Evolutionary conservation across 768 basidiomycete species (phyloP).

Genomic region (Mycena leptocephala): DNA sequence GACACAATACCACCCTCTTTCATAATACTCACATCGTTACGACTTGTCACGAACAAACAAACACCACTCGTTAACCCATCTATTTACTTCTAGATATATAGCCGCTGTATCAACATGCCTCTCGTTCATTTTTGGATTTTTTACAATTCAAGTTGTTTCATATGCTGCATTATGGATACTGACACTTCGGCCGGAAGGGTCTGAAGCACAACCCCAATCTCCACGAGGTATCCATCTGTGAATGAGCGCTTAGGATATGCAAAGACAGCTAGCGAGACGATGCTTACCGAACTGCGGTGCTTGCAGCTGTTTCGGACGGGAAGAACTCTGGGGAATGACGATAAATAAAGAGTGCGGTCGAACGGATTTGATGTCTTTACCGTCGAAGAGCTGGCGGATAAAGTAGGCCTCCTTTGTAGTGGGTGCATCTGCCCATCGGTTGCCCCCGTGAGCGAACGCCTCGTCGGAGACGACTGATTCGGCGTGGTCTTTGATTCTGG

Average conservation of each 20-base stretch:
- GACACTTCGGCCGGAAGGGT: constrained; percentile 96
- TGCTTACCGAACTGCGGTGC: constrained; percentile 90
- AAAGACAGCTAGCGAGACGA: constrained; percentile 17
- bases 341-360: constrained; percentile 12
- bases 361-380: constrained; percentile 52
- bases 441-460: constrained; percentile 76
- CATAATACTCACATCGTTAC: constrained; percentile 31
- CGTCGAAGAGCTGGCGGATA: constrained; percentile 93
- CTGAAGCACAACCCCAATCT: constrained; percentile 96
- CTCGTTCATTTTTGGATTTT: constrained; percentile 36
- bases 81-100: constrained; percentile 45
- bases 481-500: constrained; percentile 93
- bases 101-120: constrained; percentile 34
- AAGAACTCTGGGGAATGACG: constrained; percentile 73
- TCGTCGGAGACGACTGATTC: constrained; percentile 85
- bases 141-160: constrained; percentile 50
- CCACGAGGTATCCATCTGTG: constrained; percentile 92
- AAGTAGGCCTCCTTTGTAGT: constrained; percentile 98
- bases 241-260: constrained; percentile 12
- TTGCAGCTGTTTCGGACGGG: constrained; percentile 88
- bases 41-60: constrained; percentile 35
- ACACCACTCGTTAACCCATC: constrained; percentile 36
- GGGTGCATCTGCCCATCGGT: constrained; percentile 87
- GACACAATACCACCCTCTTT: constrained; percentile 35
- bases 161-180: constrained; percentile 97